These are phyloP conservation scores for Trichophaea hybrida DNA, from an alignment of 2,329 filamentous ascomycete genomes.

Conservation along the genomic window DNA sequence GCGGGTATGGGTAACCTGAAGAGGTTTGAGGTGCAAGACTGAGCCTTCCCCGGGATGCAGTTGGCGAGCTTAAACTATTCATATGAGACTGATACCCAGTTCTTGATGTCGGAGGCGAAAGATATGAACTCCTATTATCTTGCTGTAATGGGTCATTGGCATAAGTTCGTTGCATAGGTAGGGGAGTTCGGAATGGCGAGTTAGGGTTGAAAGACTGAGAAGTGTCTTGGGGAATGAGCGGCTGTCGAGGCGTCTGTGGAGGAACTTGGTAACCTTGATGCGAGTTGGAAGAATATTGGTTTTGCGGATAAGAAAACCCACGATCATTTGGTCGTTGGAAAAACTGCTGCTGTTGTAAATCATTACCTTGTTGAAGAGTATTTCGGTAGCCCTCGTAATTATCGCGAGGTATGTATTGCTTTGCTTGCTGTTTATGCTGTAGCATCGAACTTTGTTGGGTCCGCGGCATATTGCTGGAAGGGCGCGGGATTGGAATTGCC, in stretches of 20 bases:
- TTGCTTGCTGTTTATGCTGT: background rate
- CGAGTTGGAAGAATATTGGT: background rate
- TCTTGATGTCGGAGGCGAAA: background rate
- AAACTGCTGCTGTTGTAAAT: background rate
- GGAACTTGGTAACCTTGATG: background rate
- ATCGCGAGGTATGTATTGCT: background rate
- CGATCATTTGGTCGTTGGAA: background rate
- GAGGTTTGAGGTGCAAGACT: constrained; percentile 1
- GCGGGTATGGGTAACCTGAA: background rate
- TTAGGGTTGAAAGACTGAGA: background rate
- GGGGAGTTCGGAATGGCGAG: background rate
- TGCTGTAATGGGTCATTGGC: background rate
- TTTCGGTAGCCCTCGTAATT: background rate
- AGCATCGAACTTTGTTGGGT: background rate
- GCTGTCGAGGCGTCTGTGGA: background rate
- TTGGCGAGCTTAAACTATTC: background rate
- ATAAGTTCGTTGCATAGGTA: background rate
- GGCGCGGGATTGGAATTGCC: constrained; percentile 5
- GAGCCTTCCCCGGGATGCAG: background rate
- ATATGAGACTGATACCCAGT: background rate
- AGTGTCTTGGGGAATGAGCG: background rate
- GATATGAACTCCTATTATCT: background rate
- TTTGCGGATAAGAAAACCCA: background rate
- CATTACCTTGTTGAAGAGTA: background rate
- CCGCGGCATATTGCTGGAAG: background rate